Evolutionary conservation across 148 eudicot species (phyloP).

Genomic region (Rhododendron molle): DNA sequence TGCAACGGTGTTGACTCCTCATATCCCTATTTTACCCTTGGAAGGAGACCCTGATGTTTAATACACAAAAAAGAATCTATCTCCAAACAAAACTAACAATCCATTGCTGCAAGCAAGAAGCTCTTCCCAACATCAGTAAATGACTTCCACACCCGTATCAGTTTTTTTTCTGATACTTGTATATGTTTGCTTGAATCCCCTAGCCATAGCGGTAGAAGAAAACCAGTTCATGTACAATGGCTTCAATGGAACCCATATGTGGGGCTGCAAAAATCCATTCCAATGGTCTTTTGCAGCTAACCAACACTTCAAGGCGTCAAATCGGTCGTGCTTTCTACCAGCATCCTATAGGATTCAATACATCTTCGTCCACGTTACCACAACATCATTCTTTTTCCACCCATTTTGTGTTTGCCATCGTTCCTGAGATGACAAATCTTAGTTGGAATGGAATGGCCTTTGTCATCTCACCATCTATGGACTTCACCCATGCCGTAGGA

Average conservation of each 20-base stretch:
- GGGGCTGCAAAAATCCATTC: slow-evolving; percentile 15
- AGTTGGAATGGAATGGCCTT: slow-evolving; percentile 18
- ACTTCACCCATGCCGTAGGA: slow-evolving; percentile 10
- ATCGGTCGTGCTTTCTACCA: slow-evolving; percentile 21
- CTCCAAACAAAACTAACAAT: not conserved
- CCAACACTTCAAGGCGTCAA: slow-evolving; percentile 13
- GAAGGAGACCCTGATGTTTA: not conserved
- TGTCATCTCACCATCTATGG: slow-evolving; percentile 13
- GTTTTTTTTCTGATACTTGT: not conserved
- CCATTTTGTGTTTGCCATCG: slow-evolving; percentile 14
- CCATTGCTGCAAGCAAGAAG: not conserved
- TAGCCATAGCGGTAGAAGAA: not conserved
- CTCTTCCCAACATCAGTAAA: not conserved
- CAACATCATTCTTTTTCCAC: not conserved
- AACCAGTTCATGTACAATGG: slow-evolving; percentile 3
- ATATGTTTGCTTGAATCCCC: not conserved
- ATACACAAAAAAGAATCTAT: not conserved
- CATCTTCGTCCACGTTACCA: not conserved
- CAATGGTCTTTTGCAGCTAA: slow-evolving; percentile 17
- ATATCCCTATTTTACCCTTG: not conserved
- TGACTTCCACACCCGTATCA: not conserved
- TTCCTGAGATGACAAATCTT: not conserved
- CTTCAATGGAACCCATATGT: slow-evolving; percentile 18
- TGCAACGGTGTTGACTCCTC: not conserved
- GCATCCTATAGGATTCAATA: not conserved